Evolutionary conservation across 768 basidiomycete genomes (phyloP).

Genomic region (Naematelia encephala): DNA sequence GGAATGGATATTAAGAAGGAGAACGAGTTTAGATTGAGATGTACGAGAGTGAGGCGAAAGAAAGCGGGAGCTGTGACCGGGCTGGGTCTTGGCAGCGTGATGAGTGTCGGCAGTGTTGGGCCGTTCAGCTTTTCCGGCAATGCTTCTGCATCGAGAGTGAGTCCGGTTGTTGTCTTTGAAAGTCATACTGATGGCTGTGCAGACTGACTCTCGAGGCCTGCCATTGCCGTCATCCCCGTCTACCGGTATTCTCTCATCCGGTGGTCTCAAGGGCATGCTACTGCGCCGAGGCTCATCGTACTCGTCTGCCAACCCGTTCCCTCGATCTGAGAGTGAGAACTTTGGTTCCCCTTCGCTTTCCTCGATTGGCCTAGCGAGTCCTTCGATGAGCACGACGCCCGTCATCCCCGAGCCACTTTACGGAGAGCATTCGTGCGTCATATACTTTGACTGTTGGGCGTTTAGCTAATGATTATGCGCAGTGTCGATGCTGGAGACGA

Average conservation of each 20-base stretch:
- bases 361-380: conserved; percentile 45
- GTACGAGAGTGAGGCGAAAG: conserved; percentile 71
- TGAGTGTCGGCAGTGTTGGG: conserved; percentile 53
- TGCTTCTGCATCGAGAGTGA: conserved; percentile 79
- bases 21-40: conserved; percentile 85
- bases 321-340: conserved; percentile 23
- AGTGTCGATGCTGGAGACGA: conserved; percentile 85
- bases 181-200: conserved; percentile 13
- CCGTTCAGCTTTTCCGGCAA: conserved; percentile 73
- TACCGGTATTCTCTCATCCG: conserved; percentile 60
- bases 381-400: conserved; percentile 47
- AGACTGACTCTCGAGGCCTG: conserved; percentile 87
- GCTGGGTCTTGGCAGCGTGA: conserved; percentile 52
- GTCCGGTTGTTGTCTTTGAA: conserved; percentile 48
- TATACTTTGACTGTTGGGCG: too few species aligned
- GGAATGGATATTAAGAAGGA: conserved; percentile 85
- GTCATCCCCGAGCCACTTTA: conserved; percentile 61
- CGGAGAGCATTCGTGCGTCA: conserved; percentile 60
- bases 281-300: conserved; percentile 90
- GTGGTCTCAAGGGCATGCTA: conserved; percentile 80
- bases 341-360: conserved; percentile 24
- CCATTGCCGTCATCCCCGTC: conserved; percentile 75
- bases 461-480: conserved; percentile 22
- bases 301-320: conserved; percentile 42
- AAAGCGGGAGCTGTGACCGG: conserved; percentile 56